Evolutionary conservation across 169 alveolate genomes (phyloP), one percentile per base, ranked within the genome.

Genomic region (Eimeria praecox): DNA sequence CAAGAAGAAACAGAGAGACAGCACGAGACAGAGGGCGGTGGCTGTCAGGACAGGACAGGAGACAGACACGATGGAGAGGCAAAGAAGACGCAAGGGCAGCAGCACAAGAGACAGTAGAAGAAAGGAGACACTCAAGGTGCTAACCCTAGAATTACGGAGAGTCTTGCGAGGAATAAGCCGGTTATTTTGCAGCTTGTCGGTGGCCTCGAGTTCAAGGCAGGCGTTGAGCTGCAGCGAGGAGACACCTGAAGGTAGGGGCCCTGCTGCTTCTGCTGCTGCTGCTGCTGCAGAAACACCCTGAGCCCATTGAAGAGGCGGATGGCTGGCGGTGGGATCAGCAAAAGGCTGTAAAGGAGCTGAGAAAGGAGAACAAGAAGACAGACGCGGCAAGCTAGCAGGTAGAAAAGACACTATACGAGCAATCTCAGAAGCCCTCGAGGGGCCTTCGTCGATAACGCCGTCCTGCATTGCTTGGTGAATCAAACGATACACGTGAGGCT

Each of bases 401-500:
- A 64, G 20, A 24, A 30, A 46, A 35, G 91, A 49, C 10, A 54
- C 91, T 30, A 49, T 35, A 9, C 94, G 94, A 38, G 71, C 54
- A 9, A 69, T 54, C 64, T 87, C 94, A 35, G 46, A 40, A 12
- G 69, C 83, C 0, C 69, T 62, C 66, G 33, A 30, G 33, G 94
- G 64, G 42, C 85, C 85, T 40, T 73, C 85, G 3, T 62, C 78
- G 6, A 62, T 42, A 24, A 87, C 49, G 12, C 94, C 94, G 62
- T 64, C 83, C 27, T 87, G 80, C 83, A 87, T 64, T 30, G 78
- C 71, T 10, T 62, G 62, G 59, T 54, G 94, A 27, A 87, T 66
- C 16, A 30, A 59, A 6, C 94, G 94, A 35, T 62, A 87, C 38
- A 87, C 64, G 56, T 87, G 94, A 24, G 94, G 94, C 71, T 87